A percentile compares a stretch with the other conserved stretches of the same genome.
Evolutionary conservation across 2,329 filamentous ascomycete genomes (phyloP).

Genomic region (Cladophialophora chaetospira): DNA sequence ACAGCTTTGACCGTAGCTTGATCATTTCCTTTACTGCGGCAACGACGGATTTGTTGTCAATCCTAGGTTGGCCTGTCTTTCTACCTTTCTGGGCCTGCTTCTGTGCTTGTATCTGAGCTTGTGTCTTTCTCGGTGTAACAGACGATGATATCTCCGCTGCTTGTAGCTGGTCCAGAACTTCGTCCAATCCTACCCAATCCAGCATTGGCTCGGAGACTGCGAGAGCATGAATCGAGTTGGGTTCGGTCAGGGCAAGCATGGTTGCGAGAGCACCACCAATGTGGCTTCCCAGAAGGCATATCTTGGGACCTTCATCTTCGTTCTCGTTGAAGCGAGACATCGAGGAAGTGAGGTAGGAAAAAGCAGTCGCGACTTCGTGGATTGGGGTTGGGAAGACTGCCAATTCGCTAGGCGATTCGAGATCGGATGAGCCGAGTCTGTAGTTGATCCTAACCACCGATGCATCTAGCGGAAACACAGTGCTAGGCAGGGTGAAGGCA

Average conservation of each 20-base stretch:
- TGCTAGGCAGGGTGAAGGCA: conserved; percentile 30
- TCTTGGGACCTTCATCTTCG: conserved; percentile 17
- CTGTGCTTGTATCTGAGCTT: background rate
- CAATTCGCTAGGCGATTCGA: background rate
- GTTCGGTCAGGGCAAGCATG: conserved; percentile 46
- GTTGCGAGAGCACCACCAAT: conserved; percentile 46
- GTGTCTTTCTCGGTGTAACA: conserved; percentile 20
- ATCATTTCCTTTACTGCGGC: conserved; percentile 27
- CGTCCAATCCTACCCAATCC: conserved; percentile 42
- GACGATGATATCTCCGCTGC: background rate
- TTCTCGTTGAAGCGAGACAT: conserved; percentile 18
- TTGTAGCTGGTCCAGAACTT: conserved; percentile 28
- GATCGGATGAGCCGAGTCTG: conserved; percentile 37
- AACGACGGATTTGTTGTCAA: conserved; percentile 3
- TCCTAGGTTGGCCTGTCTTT: conserved; percentile 27
- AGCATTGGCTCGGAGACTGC: conserved; percentile 37
- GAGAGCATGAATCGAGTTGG: conserved; percentile 40
- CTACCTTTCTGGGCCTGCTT: conserved; percentile 8
- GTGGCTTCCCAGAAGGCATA: conserved; percentile 39
- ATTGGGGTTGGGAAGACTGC: conserved; percentile 34
- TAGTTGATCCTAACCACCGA: conserved; percentile 47
- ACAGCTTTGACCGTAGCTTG: conserved; percentile 42
- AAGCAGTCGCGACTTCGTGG: conserved; percentile 35
- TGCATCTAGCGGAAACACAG: conserved; percentile 37
- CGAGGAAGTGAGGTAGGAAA: conserved; percentile 27